Conservation (phyloP, 1,139 yeast genomes). For the Citeromyces siamensis region DNA sequence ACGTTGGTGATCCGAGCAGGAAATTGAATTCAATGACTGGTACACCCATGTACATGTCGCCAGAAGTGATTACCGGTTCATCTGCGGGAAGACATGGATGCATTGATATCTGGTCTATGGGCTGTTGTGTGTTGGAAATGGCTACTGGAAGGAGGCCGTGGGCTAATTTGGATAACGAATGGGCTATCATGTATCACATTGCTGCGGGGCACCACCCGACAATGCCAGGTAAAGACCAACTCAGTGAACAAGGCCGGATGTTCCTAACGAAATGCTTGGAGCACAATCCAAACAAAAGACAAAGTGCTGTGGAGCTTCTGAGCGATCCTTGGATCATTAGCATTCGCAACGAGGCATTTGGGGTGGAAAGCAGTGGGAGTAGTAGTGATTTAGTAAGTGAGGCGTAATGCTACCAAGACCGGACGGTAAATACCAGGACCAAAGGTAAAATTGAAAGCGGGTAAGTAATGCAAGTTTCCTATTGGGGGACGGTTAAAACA, state of each 20-base stretch:
- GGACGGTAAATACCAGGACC: no score
- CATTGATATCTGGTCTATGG: constrained; percentile 76
- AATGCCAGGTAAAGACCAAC: constrained; percentile 68
- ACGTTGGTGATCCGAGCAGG: constrained; percentile 15
- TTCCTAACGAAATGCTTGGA: constrained; percentile 71
- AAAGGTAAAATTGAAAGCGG: no score
- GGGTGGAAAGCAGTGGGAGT: constrained; percentile 11
- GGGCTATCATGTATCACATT: constrained; percentile 98
- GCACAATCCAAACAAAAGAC: constrained; percentile 70
- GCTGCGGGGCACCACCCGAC: constrained; percentile 93
- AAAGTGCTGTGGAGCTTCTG: constrained; percentile 74
- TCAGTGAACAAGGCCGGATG: constrained; percentile 58
- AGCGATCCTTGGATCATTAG: constrained; percentile 86
- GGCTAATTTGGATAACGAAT: constrained; percentile 91
- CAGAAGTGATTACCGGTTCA: constrained; percentile 85
- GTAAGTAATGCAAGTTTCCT: no score
- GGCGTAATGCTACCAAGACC: no score
- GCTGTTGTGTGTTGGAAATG: constrained; percentile 76
- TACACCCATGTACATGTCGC: constrained; percentile 99
- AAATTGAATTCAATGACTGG: constrained; percentile 59
- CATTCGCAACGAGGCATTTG: constrained; percentile 62
- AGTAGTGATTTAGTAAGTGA: constrained; percentile 1
- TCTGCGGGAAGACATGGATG: constrained; percentile 56
- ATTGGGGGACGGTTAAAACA: no score
- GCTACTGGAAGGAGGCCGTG: constrained; percentile 77